Evolutionary conservation across 73 alveolate species (phyloP), one percentile per base, ranked within the genome.

Genomic region (Paraurostyla sp.): DNA sequence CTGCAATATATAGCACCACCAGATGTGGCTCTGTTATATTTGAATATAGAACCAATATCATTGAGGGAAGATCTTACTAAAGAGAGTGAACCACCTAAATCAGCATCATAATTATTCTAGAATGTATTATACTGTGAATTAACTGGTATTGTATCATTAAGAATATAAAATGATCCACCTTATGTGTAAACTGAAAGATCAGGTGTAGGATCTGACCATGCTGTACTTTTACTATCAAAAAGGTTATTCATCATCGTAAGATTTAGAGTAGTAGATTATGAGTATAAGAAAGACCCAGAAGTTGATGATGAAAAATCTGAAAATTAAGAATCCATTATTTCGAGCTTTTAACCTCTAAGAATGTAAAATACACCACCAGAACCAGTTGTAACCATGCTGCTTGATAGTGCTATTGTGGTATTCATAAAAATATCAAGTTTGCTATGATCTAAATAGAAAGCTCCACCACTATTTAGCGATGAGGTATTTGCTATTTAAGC

Each of bases 1-100:
- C 32, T 50, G 23, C 78, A 60, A 60, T 16, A 60, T 2, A 60
- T 60, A 3, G 78, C 45, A 29, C 78, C 78, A 30, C 78, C 78
- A 16, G 3, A 20, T 60, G 22, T 60, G 9, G 52, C 45, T 60
- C 32, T 9, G 7, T 9, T 16, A 30, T 60, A 30, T 27, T 60
- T 29, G 50, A 9, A 27, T 13, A 27, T 18, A 3, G 78, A 60
- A 6, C 13, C 45, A 16, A 6, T 60, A 30, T 60, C 78, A 11
- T 16, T 30, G 4, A 30, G 32, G 13, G 45, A 6, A 13, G 78
- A 60, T 16, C 25, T 60, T 18, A 60, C 4, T 30, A 60, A 7
- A 9, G 78, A 16, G 23, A 60, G 32, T 29, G 78, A 16, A 60
- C 51, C 9, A 30, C 78, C 78, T 60, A 29, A 60, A 16, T 9